phyloP scores from a whole-genome alignment of 2,329 filamentous ascomycete genomes.

The Clonostachys rosea region DNA sequence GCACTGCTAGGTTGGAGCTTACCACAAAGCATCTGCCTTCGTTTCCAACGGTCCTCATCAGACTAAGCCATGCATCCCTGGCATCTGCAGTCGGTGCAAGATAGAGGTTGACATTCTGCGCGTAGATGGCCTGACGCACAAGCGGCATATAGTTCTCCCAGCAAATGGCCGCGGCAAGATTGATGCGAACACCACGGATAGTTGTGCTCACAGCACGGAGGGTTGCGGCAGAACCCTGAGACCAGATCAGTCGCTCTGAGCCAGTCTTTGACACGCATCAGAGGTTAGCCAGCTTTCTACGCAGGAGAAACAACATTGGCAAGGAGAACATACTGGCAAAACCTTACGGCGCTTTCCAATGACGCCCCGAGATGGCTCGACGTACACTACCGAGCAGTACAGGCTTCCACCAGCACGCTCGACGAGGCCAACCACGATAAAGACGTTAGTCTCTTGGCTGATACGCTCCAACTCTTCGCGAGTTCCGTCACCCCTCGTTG shows the following conservation, averaged over 20 bases:
- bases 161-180: slow-evolving; percentile 83
- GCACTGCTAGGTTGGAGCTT: slow-evolving; percentile 76
- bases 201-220: slow-evolving; percentile 74
- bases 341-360: slow-evolving; percentile 88
- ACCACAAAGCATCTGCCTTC: slow-evolving; percentile 86
- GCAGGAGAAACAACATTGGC: not conserved
- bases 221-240: slow-evolving; percentile 75
- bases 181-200: slow-evolving; percentile 75
- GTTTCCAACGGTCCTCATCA: slow-evolving; percentile 75
- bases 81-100: slow-evolving; percentile 86
- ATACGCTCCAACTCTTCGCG: slow-evolving; percentile 75
- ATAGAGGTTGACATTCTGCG: slow-evolving; percentile 88
- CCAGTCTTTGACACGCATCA: slow-evolving; percentile 50
- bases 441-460: slow-evolving; percentile 72
- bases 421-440: slow-evolving; percentile 74
- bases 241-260: slow-evolving; percentile 81
- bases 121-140: slow-evolving; percentile 78
- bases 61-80: slow-evolving; percentile 73
- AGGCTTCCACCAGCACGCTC: slow-evolving; percentile 78
- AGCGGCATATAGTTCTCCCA: slow-evolving; percentile 98
- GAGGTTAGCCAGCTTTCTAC: not conserved
- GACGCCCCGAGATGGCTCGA: slow-evolving; percentile 68
- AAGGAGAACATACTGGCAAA: slow-evolving; percentile 61
- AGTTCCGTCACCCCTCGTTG: slow-evolving; percentile 50
- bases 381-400: slow-evolving; percentile 80